Evolutionary conservation across 1,284 basidiomycete species (phyloP), one percentile per base, ranked within the genome.

Genomic region (Acaromyces ingoldii): DNA sequence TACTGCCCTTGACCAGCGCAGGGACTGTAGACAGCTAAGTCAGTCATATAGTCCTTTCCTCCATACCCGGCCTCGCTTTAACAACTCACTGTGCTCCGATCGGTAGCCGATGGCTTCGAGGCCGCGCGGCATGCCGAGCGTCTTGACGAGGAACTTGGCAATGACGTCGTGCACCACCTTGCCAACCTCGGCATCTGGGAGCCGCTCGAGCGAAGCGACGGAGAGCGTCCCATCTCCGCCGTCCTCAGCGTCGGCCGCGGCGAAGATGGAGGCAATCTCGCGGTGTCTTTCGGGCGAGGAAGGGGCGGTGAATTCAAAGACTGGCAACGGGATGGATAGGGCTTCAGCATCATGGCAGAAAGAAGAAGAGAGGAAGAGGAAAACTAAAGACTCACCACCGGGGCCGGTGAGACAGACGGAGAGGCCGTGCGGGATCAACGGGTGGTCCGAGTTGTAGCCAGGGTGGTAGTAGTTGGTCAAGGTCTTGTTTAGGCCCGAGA

Each of bases 231-330:
- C n/a, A n/a, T n/a, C n/a, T n/a, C n/a, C n/a, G n/a, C n/a, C n/a
- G 13, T 53, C 43, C 5, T 36, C 36, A 38, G 67, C 65, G 29
- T 51, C 50, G 51, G 60, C 55, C 6, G 80, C 79, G 44, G 81
- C 82, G 80, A 97, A 97, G 67, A 95, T 85, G 0, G 86, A 84
- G 9, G 92, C 82, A 1, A 86, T 89, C 75, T 90, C 85, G 40
- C 91, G 85, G 77, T 97, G 92, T 47, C 92, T 85, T 53, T 86
- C 84, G 2, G 91, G 91, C 0, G 95, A 91, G 57, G 72, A 73
- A 24, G 77, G 69, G 11, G 76, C 77, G 49, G 75, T 76, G 39
- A 61, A 65, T 22, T 59, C 63, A 45, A 65, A 57, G 26, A 65
- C 62, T 11, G 10, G 19, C 9, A 17, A 42, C 22, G 34, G 34